phyloP scores from a whole-genome alignment of 2,329 filamentous ascomycete species.

The Monosporascus sp. region DNA sequence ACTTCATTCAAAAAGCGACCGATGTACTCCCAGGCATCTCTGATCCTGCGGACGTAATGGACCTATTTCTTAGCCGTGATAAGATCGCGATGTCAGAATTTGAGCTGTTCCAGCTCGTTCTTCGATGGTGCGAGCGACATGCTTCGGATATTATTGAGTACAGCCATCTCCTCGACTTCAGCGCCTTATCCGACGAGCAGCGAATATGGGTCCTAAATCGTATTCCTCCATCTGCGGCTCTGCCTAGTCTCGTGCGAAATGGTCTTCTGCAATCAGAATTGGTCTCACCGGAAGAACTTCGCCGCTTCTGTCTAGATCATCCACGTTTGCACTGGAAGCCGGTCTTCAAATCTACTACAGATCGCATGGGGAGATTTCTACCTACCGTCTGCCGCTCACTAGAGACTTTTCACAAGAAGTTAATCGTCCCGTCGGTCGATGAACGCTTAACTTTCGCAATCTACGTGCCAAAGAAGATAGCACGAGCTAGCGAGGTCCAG shows the following conservation, averaged over 20 bases:
- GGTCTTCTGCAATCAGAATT: conserved; percentile 31
- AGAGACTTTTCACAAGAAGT: conserved; percentile 33
- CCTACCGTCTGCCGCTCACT: conserved; percentile 23
- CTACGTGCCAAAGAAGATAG: conserved; percentile 32
- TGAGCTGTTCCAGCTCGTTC: conserved; percentile 28
- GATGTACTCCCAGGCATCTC: too few relatives aligned
- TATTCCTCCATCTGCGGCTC: conserved; percentile 21
- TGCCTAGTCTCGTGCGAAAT: conserved; percentile 29
- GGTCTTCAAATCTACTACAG: conserved; percentile 26
- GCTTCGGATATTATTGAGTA: conserved; percentile 20
- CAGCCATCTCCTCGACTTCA: conserved; percentile 27
- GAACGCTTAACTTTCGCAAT: conserved; percentile 33
- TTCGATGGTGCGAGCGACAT: conserved; percentile 29
- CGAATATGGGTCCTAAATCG: conserved; percentile 30
- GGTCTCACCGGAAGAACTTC: conserved; percentile 24
- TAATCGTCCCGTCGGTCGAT: conserved; percentile 31
- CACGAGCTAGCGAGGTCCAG: conserved; percentile 25
- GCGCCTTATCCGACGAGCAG: conserved; percentile 26
- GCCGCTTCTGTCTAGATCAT: conserved; percentile 27
- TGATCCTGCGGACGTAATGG: conserved; percentile 17
- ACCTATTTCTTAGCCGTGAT: conserved; percentile 29
- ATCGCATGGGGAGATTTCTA: conserved; percentile 32
- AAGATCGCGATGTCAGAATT: conserved; percentile 32
- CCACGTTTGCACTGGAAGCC: conserved; percentile 32
- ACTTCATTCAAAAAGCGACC: conserved; percentile 3